A percentile compares a stretch with the other conserved stretches of the same genome.
Evolutionary conservation across 495 filamentous ascomycete genomes (phyloP).

Genomic region (Aspergillus olivimuriae): DNA sequence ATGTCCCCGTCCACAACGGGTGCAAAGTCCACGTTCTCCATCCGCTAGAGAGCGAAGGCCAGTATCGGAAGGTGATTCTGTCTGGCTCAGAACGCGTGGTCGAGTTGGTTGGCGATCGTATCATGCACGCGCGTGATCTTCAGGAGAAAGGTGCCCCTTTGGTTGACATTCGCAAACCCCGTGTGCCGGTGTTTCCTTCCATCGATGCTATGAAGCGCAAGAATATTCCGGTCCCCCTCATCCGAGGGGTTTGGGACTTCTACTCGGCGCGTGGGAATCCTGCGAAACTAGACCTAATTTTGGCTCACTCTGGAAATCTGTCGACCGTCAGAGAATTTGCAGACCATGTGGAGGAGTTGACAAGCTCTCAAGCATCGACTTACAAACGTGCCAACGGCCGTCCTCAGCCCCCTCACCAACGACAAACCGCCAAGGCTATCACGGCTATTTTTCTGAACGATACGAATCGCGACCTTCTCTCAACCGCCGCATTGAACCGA

Average conservation of each 20-base stretch:
- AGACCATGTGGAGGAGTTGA: slow-evolving; percentile 31
- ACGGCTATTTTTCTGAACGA: slow-evolving; percentile 20
- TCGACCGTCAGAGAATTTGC: slow-evolving; percentile 25
- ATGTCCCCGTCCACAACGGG: slow-evolving; percentile 28
- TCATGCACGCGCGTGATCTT: slow-evolving; percentile 15
- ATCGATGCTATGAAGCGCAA: slow-evolving; percentile 12
- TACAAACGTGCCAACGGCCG: too few relatives aligned
- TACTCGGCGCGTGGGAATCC: neutral
- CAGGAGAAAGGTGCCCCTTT: slow-evolving; percentile 27
- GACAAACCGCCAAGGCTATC: slow-evolving; percentile 14
- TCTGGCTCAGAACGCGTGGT: slow-evolving; percentile 27
- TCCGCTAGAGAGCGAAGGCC: slow-evolving; percentile 25
- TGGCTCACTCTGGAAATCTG: slow-evolving; percentile 3
- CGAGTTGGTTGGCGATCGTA: slow-evolving; percentile 22
- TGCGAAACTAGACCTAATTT: slow-evolving; percentile 10
- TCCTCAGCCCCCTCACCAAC: slow-evolving; percentile 1
- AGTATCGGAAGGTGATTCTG: slow-evolving; percentile 29
- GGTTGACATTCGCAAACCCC: slow-evolving; percentile 24
- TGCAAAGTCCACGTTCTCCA: slow-evolving; percentile 33
- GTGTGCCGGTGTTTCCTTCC: slow-evolving; percentile 26
- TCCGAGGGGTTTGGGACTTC: slow-evolving; percentile 30
- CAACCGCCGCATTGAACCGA: slow-evolving; percentile 35
- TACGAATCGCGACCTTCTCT: slow-evolving; percentile 19
- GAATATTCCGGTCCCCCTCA: slow-evolving; percentile 17
- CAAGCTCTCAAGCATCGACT: slow-evolving; percentile 3